Evolutionary conservation across 2,329 filamentous ascomycete species (phyloP), one percentile per base, ranked within the genome.

Genomic region (Penicillium janthinellum): DNA sequence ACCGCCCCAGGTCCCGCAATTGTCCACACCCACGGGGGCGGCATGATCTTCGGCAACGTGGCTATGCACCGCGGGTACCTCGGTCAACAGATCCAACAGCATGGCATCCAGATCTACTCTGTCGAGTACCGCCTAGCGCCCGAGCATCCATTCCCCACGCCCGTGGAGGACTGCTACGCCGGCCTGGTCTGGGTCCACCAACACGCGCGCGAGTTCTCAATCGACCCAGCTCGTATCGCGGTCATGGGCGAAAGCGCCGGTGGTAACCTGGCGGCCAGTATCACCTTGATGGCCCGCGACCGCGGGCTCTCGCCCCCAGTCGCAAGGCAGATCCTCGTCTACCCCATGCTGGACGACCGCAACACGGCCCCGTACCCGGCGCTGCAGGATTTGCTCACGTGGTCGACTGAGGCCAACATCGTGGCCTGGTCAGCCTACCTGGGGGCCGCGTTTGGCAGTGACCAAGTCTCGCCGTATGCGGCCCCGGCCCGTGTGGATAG

Each of bases 271-370:
- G 78, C 78, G 0, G 76, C 79, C 0, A 72, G 69, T 6, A 64
- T 77, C 35, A 71, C 74, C 1, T 64, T 81, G 49, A 69, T 78
- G 60, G 77, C 77, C 7, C 67, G 77, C 20, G 75, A 79, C 59
- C 60, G 67, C 52, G 64, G 42, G 11, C 57, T 67, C 5, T 64
- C 59, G 45, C 77, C 66, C 56, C 69, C 64, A 41, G 63, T 75
- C 56, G 75, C 67, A 42, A 78, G 75, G 68, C 75, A 81, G 67
- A 72, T 82, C 47, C 73, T 83, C 11, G 70, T 79, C 48, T 78
- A 78, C 51, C 80, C 79, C 3, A 83, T 83, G 80, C 68, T 83
- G 12, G 80, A 83, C 64, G 78, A 82, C 49, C 75, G 71, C 44
- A 69, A 72, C n/a, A 68, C 60, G n/a, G 60, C 60, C 7, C 73